Conservation (phyloP, 306 rosid genomes). For the Rosa lucieae region DNA sequence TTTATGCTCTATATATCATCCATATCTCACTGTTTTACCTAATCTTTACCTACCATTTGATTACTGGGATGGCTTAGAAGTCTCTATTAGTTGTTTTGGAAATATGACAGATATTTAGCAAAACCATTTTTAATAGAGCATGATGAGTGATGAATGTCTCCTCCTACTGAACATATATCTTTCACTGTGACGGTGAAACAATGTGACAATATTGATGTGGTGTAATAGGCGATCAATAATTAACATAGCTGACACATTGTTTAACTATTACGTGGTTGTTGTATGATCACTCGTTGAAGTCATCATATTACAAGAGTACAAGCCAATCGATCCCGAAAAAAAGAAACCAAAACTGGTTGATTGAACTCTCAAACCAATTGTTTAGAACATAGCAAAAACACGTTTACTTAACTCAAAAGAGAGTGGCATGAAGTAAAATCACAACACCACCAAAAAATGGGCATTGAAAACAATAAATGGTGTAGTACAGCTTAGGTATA, state of each 20-base stretch:
- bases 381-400: background rate
- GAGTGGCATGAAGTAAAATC: background rate
- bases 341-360: background rate
- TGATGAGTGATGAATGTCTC: conserved; percentile 2
- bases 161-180: background rate
- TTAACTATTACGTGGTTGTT: background rate
- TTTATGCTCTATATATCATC: conserved; percentile 23
- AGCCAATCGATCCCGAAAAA: background rate
- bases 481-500: background rate
- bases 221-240: no score
- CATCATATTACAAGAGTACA: background rate
- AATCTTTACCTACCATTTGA: conserved; percentile 28
- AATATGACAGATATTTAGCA: conserved; percentile 23
- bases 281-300: background rate
- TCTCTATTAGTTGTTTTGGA: conserved; percentile 18
- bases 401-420: background rate
- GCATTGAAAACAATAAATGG: background rate
- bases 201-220: background rate
- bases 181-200: background rate
- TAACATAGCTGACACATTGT: no score
- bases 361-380: background rate
- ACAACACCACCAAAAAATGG: background rate
- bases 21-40: conserved; percentile 39
- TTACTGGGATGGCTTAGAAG: conserved; percentile 13
- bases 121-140: conserved; percentile 4